Percentiles rank a stretch among this genome's conserved stretches.
phyloP scores from a whole-genome alignment of 129 eudicot species.

The Deinandra increscens region DNA sequence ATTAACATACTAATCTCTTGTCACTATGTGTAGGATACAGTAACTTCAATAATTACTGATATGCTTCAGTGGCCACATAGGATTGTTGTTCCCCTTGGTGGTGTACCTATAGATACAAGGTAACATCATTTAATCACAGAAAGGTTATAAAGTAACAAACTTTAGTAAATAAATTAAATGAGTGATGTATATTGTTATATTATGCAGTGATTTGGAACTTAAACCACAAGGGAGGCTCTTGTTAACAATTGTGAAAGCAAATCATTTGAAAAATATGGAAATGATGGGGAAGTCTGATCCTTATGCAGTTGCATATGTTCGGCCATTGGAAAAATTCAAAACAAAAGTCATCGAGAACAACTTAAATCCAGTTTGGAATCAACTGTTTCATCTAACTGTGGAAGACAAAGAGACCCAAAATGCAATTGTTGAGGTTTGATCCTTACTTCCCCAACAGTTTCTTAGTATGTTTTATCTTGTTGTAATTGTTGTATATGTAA shows the following conservation, averaged over 20 bases:
- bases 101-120: conserved; percentile 85
- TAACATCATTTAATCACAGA: conserved; percentile 7
- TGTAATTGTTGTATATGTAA: neutral
- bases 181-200: conserved; percentile 12
- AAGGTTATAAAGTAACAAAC: neutral
- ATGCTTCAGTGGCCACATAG: conserved; percentile 99
- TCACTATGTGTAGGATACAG: conserved; percentile 63
- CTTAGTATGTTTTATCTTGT: neutral
- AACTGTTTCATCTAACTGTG: conserved; percentile 73
- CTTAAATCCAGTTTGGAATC: conserved; percentile 86
- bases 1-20: neutral
- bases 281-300: conserved; percentile 98
- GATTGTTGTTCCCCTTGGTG: conserved; percentile 98
- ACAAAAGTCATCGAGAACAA: conserved; percentile 74
- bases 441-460: neutral
- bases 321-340: conserved; percentile 77
- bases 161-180: too few species aligned
- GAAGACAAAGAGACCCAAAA: conserved; percentile 94
- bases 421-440: conserved; percentile 65
- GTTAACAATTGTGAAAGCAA: conserved; percentile 67
- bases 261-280: conserved; percentile 80
- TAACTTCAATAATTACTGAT: conserved; percentile 72
- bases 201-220: conserved; percentile 91
- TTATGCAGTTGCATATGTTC: conserved; percentile 62
- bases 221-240: conserved; percentile 87